Percentiles rank a stretch among this genome's conserved stretches.
These are phyloP conservation scores for Hansenula lynferdii DNA, from an alignment of 1,139 yeast genomes.

Conservation along the genomic window DNA sequence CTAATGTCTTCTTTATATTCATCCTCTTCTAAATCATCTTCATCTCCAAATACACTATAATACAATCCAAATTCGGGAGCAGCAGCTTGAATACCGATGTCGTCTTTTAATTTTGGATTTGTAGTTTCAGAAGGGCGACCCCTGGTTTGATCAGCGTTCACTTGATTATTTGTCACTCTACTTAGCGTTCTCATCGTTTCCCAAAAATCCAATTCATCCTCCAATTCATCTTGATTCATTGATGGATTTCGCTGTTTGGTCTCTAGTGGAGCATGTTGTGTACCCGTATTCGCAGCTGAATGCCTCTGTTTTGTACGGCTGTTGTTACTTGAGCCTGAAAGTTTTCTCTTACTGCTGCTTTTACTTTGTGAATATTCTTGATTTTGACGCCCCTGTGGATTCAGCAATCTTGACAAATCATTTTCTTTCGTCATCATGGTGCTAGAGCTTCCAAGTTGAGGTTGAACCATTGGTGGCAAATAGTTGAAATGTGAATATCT, in stretches of 20 bases:
- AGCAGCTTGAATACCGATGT: too few relatives aligned
- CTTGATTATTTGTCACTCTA: constrained; percentile 26
- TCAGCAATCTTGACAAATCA: constrained; percentile 39
- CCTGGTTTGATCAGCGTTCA: too few relatives aligned
- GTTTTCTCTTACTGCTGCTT: constrained; percentile 8
- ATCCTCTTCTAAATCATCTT: constrained; percentile 17
- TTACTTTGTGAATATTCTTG: background rate
- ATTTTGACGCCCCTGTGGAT: constrained; percentile 21
- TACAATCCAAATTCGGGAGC: constrained; percentile 5
- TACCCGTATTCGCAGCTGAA: too few relatives aligned
- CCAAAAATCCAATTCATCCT: constrained; percentile 63
- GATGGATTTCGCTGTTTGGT: constrained; percentile 10
- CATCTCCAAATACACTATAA: constrained; percentile 8
- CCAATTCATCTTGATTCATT: constrained; percentile 27
- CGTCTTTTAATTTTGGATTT: too few relatives aligned
- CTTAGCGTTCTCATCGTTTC: constrained; percentile 57
- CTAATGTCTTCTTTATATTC: constrained; percentile 19
- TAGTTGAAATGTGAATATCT: constrained; percentile 70
- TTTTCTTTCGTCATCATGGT: constrained; percentile 30
- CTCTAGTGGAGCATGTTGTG: too few relatives aligned
- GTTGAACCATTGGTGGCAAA: constrained; percentile 66
- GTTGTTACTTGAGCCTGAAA: constrained; percentile 12
- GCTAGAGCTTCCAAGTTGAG: constrained; percentile 57
- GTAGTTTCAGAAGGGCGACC: too few relatives aligned
- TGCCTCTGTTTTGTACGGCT: constrained; percentile 9